Conservation (phyloP, 805 yeast species). For the Priceomyces medius region DNA sequence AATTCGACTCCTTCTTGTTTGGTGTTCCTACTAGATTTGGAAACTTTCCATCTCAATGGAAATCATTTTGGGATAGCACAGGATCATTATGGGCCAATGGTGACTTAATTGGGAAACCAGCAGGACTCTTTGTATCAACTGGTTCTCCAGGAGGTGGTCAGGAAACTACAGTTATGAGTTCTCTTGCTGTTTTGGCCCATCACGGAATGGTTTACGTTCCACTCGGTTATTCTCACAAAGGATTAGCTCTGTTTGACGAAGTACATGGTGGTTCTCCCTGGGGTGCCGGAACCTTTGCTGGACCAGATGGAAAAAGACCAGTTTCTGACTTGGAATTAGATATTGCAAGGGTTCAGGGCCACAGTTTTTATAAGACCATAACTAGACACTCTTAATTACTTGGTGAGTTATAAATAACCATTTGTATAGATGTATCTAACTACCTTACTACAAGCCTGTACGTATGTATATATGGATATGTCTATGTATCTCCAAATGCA, state of each 20-base stretch:
- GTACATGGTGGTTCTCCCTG: conserved; percentile 81
- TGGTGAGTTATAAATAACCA: too few relatives aligned
- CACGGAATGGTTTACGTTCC: conserved; percentile 82
- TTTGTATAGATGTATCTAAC: too few relatives aligned
- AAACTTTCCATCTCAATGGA: conserved; percentile 74
- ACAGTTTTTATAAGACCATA: conserved; percentile 37
- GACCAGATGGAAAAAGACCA: conserved; percentile 66
- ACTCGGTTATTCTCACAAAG: conserved; percentile 63
- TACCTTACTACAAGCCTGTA: too few relatives aligned
- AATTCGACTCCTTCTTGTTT: conserved; percentile 72
- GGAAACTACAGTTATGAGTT: conserved; percentile 62
- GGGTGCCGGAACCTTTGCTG: conserved; percentile 82
- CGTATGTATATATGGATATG: too few relatives aligned
- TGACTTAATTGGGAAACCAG: conserved; percentile 68
- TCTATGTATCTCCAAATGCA: too few relatives aligned
- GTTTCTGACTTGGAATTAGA: conserved; percentile 62
- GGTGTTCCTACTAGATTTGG: conserved; percentile 86
- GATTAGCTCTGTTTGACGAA: conserved; percentile 54
- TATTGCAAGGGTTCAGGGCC: conserved; percentile 66
- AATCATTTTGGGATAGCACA: conserved; percentile 75
- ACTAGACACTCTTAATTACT: conserved; percentile 2
- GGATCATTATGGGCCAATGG: conserved; percentile 77
- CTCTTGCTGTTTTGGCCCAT: conserved; percentile 64
- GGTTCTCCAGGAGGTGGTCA: conserved; percentile 80
- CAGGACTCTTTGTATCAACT: conserved; percentile 71